A percentile compares a stretch with the other conserved stretches of the same genome.
Conservation (phyloP, 495 filamentous ascomycete species). For the Aspergillus sclerotioniger region DNA sequence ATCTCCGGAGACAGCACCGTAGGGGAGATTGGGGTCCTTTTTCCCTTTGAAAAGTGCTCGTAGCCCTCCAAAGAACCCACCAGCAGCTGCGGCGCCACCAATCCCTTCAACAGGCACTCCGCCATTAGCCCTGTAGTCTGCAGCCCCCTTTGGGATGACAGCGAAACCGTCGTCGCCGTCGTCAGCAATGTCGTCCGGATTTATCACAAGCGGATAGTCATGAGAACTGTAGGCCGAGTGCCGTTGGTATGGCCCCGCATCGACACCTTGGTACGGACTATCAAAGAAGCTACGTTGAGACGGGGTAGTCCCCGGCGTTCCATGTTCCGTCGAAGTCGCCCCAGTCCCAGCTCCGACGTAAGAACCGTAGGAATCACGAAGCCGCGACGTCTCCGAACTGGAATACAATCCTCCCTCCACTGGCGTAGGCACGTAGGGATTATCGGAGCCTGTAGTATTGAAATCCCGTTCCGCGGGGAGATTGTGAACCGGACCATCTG, state of each 20-base stretch:
- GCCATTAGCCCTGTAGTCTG: constrained; percentile 37
- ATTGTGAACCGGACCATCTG: constrained; percentile 38
- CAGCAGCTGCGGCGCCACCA: constrained; percentile 55
- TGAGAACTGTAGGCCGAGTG: constrained; percentile 58
- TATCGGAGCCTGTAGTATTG: constrained; percentile 43
- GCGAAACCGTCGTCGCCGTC: constrained; percentile 79
- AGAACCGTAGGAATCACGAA: constrained; percentile 40
- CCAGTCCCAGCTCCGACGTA: constrained; percentile 33
- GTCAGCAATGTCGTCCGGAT: constrained; percentile 78
- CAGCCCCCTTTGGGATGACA: constrained; percentile 30
- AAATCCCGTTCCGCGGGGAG: constrained; percentile 47
- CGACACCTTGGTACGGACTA: constrained; percentile 30
- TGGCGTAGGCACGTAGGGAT: constrained; percentile 40
- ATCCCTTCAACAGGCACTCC: constrained; percentile 44
- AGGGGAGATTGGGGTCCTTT: constrained; percentile 39
- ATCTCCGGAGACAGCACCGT: constrained; percentile 54
- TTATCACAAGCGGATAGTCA: constrained; percentile 54
- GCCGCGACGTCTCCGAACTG: constrained; percentile 29
- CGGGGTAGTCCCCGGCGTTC: constrained; percentile 30
- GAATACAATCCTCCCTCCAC: constrained; percentile 18
- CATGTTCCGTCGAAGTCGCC: constrained; percentile 38
- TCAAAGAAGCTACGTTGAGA: constrained; percentile 34
- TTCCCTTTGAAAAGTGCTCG: constrained; percentile 31
- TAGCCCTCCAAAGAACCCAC: constrained; percentile 34
- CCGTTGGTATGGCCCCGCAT: constrained; percentile 54